Evolutionary conservation across 441 rosid genomes (phyloP), one percentile per base, ranked within the genome.

Genomic region (Isatis lusitanica): DNA sequence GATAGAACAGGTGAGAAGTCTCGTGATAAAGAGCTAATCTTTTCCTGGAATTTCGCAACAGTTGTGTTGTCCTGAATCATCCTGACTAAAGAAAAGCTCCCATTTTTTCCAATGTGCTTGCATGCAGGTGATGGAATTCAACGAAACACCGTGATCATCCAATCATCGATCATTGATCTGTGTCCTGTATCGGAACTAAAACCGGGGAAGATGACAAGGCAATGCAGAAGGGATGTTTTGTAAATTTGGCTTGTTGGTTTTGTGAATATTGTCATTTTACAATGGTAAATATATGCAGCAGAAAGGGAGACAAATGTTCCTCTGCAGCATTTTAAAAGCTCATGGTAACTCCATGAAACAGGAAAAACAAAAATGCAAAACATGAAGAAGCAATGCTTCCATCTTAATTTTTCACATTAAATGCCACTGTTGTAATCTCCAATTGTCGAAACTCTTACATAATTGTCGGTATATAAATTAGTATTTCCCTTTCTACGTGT

Each of bases 101-200:
- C 35, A n/a, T 53, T 4, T n/a, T 36, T n/a, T 9, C 15, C 18
- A 21, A n/a, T 68, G 30, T 61, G 21, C 30, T 39, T 70, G 61
- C 15, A 44, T 71, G 70, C 73, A 71, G 80, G 80, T 77, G 80
- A 77, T 77, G 80, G 80, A 77, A 11, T 77, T 71, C 65, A 77
- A 66, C 2, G 80, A 77, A 71, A 71, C 80, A 43, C 80, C 80
- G 0, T 77, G 80, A 77, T 9, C 51, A 66, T 63, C 40, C 40
- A 0, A 47, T 48, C 63, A 36, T 36, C 46, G 16, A 4, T 39
- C 65, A 76, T 39, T 70, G 52, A 77, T 50, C 3, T 40, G 57
- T 7, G 21, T 35, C 68, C 15, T 51, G 58, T 51, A 40, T 71
- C 73, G 52, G 48, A 76, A 57, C 48, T 43, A 65, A 42, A 77